phyloP scores from a whole-genome alignment of 768 basidiomycete genomes.

The Termitomyces sp. region DNA sequence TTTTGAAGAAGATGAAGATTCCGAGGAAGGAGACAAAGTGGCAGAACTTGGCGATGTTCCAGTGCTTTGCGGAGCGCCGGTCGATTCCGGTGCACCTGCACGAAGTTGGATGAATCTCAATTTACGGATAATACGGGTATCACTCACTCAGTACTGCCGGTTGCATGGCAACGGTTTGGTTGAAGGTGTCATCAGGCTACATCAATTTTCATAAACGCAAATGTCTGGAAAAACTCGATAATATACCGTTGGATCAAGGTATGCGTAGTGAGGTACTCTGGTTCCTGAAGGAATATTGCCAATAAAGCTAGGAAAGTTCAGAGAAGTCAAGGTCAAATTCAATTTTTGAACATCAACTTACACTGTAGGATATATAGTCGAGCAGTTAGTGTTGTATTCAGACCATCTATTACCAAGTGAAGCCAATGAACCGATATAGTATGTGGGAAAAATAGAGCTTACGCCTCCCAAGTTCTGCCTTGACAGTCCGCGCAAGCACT shows the following conservation, averaged over 20 bases:
- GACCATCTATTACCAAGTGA: conserved; percentile 34
- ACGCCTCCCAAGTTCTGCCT: conserved; percentile 25
- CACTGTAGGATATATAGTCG: conserved; percentile 28
- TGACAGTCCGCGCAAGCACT: conserved; percentile 50
- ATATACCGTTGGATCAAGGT: conserved; percentile 34
- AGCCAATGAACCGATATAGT: background rate
- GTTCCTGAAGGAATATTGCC: conserved; percentile 34
- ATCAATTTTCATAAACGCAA: background rate
- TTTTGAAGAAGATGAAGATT: conserved; percentile 17
- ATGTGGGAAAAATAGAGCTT: conserved; percentile 4
- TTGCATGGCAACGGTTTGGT: conserved; percentile 22
- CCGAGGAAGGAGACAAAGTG: background rate
- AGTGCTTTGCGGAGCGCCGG: conserved; percentile 20
- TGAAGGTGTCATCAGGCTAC: conserved; percentile 26
- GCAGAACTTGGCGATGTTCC: conserved; percentile 4
- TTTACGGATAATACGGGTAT: background rate
- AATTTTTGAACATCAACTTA: conserved; percentile 12
- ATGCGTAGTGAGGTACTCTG: conserved; percentile 45
- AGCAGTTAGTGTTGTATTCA: conserved; percentile 40
- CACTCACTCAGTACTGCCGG: conserved; percentile 15
- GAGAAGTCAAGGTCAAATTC: background rate
- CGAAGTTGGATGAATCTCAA: background rate
- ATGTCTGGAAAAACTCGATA: background rate
- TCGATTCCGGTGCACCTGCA: conserved; percentile 30
- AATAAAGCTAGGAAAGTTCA: conserved; percentile 21